phyloP scores from a whole-genome alignment of 768 basidiomycete genomes.

The Holtermannia corniformis region DNA sequence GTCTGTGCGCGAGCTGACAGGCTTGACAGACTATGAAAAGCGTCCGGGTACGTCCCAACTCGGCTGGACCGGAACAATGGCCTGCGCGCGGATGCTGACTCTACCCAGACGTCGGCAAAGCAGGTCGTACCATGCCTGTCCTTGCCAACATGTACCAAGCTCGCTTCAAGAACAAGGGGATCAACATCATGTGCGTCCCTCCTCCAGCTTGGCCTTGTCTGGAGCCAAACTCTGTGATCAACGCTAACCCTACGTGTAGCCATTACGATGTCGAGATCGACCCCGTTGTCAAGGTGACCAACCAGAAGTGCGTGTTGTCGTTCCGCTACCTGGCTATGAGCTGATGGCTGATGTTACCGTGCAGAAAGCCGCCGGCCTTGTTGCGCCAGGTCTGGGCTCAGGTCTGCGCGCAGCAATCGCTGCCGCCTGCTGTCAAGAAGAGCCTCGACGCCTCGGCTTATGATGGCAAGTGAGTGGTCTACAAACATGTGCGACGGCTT shows the following conservation, averaged over 20 bases:
- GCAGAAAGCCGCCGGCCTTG: constrained; percentile 22
- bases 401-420: constrained; percentile 18
- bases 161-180: constrained; percentile 27
- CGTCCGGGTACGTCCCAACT: neutral
- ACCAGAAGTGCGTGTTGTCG: constrained; percentile 13
- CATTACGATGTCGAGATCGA: constrained; percentile 41
- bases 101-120: constrained; percentile 26
- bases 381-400: constrained; percentile 33
- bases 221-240: too few relatives aligned
- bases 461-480: constrained; percentile 12
- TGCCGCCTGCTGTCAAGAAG: constrained; percentile 10
- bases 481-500: neutral
- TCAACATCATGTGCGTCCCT: constrained; percentile 11
- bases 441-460: constrained; percentile 17
- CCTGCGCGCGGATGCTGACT: neutral
- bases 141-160: constrained; percentile 31
- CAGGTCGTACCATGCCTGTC: constrained; percentile 23
- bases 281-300: constrained; percentile 23
- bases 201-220: neutral
- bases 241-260: too few relatives aligned
- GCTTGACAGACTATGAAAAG: neutral
- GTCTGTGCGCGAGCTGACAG: too few relatives aligned
- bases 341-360: neutral
- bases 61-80: too few relatives aligned
- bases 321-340: neutral